phyloP scores from a whole-genome alignment of 257 asterid species.

The Solanum chiquidenum region DNA sequence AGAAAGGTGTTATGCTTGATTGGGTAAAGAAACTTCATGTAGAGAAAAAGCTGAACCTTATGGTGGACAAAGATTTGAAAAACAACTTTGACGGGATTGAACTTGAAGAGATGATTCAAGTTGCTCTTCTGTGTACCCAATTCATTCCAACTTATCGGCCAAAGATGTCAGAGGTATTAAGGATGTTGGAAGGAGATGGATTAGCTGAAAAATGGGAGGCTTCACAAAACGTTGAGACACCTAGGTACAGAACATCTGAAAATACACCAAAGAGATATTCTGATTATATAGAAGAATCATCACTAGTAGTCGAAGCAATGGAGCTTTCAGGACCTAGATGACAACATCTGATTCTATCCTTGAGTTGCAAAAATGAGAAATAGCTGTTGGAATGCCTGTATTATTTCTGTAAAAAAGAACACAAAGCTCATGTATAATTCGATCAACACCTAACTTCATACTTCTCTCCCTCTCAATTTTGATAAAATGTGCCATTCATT shows the following conservation, averaged over 20 bases:
- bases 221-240: conserved; percentile 12
- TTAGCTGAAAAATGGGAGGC: conserved; percentile 8
- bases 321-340: conserved; percentile 25
- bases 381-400: neutral
- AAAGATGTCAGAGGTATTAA: conserved; percentile 25
- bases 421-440: neutral
- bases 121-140: conserved; percentile 25
- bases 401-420: neutral
- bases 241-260: neutral
- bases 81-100: conserved; percentile 15
- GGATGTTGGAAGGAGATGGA: conserved; percentile 37
- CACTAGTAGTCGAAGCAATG: conserved; percentile 7
- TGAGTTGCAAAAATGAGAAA: neutral
- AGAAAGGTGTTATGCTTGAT: conserved; percentile 23
- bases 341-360: neutral
- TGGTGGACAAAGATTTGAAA: conserved; percentile 17
- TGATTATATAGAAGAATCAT: conserved; percentile 11
- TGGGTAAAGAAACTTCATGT: conserved; percentile 23
- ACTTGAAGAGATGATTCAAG: conserved; percentile 24
- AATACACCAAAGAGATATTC: conserved; percentile 6
- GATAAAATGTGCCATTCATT: neutral
- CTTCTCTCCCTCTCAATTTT: neutral
- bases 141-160: conserved; percentile 18
- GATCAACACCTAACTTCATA: neutral
- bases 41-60: conserved; percentile 18